Conservation (phyloP, 495 filamentous ascomycete species). For the Aspergillus taichungensis region DNA sequence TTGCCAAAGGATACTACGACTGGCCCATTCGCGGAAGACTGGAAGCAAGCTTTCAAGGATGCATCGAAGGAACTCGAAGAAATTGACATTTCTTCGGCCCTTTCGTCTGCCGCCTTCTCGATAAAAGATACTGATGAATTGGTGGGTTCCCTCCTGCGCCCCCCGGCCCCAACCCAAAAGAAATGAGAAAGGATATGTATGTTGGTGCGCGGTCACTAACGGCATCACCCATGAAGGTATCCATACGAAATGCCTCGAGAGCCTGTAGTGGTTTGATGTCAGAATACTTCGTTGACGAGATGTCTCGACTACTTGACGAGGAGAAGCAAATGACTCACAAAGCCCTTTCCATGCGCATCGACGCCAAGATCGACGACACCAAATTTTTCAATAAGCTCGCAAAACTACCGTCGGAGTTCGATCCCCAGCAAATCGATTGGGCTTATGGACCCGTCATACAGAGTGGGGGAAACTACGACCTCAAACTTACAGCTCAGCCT, state of each 20-base stretch:
- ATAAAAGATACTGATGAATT: conserved; percentile 94
- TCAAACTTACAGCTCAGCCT: conserved; percentile 64
- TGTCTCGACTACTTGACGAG: conserved; percentile 88
- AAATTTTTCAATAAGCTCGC: conserved; percentile 85
- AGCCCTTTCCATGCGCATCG: conserved; percentile 71
- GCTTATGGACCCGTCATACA: conserved; percentile 83
- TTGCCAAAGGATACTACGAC: conserved; percentile 72
- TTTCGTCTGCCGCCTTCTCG: conserved; percentile 79
- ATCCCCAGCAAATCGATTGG: conserved; percentile 90
- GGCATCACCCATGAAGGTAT: conserved; percentile 41
- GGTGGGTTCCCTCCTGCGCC: conserved; percentile 28
- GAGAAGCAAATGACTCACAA: conserved; percentile 95
- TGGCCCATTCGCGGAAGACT: conserved; percentile 91
- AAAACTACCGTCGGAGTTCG: conserved; percentile 79
- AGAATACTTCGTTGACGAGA: conserved; percentile 92
- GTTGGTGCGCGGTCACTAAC: too few species aligned
- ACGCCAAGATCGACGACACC: conserved; percentile 79
- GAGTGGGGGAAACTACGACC: conserved; percentile 90
- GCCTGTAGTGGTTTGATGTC: conserved; percentile 88
- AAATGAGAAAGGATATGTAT: not conserved
- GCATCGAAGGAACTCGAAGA: conserved; percentile 79
- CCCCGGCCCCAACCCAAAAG: not conserved
- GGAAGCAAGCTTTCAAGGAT: conserved; percentile 72
- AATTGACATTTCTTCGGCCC: conserved; percentile 72
- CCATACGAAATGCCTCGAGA: conserved; percentile 85